phyloP scores from a whole-genome alignment of 2,329 filamentous ascomycete genomes.

The Pseudofabraea citricarpa region DNA sequence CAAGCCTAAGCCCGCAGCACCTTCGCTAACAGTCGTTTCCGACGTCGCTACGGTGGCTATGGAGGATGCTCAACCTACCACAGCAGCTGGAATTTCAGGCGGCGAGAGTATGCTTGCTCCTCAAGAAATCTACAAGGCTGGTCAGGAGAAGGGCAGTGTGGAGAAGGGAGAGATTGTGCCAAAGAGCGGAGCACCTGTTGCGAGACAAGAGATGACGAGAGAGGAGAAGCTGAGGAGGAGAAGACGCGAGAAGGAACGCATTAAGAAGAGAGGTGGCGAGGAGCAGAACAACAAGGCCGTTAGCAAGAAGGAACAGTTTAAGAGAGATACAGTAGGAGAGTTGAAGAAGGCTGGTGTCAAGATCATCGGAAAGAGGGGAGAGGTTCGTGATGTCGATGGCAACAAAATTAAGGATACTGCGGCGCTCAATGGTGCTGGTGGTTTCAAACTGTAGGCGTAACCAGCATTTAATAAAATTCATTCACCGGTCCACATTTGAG shows the following conservation, averaged over 20 bases:
- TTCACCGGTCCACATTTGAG: too few species aligned
- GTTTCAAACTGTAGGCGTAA: slow-evolving; percentile 58
- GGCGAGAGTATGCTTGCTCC: slow-evolving; percentile 77
- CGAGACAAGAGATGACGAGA: slow-evolving; percentile 79
- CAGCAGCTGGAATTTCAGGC: slow-evolving; percentile 66
- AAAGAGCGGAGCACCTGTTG: slow-evolving; percentile 72
- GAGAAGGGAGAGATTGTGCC: slow-evolving; percentile 68
- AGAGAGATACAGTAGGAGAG: slow-evolving; percentile 42
- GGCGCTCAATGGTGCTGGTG: slow-evolving; percentile 45
- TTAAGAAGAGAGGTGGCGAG: slow-evolving; percentile 60
- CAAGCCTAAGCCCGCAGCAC: slow-evolving; percentile 78
- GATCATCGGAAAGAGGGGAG: slow-evolving; percentile 86
- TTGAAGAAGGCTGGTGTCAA: slow-evolving; percentile 84
- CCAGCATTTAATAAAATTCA: too few species aligned
- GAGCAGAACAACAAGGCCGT: slow-evolving; percentile 41
- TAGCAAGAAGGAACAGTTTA: slow-evolving; percentile 55
- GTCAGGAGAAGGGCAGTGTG: slow-evolving; percentile 50
- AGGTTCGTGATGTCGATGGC: slow-evolving; percentile 78
- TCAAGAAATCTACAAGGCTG: slow-evolving; percentile 88
- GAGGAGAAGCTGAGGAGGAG: slow-evolving; percentile 78
- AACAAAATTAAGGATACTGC: slow-evolving; percentile 59
- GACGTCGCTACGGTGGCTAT: slow-evolving; percentile 90
- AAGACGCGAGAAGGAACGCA: slow-evolving; percentile 80
- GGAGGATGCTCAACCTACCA: slow-evolving; percentile 90
- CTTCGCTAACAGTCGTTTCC: slow-evolving; percentile 79